Conservation (phyloP, 2,329 filamentous ascomycete species). For the Hymenoscyphus infarciens region DNA sequence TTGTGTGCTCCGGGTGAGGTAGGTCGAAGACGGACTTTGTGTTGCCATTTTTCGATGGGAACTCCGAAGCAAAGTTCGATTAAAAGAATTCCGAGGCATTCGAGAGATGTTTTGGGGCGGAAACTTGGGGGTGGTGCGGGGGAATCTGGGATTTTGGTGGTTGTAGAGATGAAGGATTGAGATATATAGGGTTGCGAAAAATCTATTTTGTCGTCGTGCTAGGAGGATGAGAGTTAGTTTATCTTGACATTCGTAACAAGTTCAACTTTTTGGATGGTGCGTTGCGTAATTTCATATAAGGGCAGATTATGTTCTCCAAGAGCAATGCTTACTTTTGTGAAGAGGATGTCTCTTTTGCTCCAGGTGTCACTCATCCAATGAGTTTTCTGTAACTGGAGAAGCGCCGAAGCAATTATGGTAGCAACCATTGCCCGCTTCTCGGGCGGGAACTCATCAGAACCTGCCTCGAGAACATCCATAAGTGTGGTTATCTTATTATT, state of each 20-base stretch:
- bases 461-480: background rate
- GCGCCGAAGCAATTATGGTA: conserved; percentile 1
- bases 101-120: background rate
- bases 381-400: conserved; percentile 7
- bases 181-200: background rate
- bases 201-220: background rate
- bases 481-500: background rate
- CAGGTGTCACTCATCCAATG: conserved; percentile 6
- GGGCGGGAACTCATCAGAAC: background rate
- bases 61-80: conserved; percentile 15
- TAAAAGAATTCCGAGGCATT: conserved; percentile 13
- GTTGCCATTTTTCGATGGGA: conserved; percentile 6
- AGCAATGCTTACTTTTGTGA: background rate
- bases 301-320: no score
- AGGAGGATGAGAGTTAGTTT: background rate
- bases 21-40: background rate
- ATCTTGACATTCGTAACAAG: background rate
- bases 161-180: background rate
- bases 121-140: background rate
- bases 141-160: background rate
- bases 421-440: background rate
- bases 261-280: no score
- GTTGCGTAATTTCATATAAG: background rate
- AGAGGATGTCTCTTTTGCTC: conserved; percentile 5
- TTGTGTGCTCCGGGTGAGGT: background rate